Conservation (phyloP, 208 protist genomes). For the Novymonas esmeraldas region DNA sequence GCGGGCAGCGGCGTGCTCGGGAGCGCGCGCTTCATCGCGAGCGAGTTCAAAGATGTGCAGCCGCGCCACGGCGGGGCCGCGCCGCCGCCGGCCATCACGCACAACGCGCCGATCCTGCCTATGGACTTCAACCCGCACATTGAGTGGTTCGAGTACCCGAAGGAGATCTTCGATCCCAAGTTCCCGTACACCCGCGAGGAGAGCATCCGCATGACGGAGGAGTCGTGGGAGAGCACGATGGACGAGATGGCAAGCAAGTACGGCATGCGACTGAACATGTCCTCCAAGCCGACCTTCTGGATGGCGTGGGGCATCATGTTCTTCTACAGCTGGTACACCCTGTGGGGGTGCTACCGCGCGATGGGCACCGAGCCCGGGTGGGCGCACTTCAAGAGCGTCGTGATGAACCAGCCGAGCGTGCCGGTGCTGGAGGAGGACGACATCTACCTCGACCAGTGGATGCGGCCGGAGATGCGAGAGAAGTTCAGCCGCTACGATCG, state of each 20-base stretch:
- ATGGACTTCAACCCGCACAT: conserved; percentile 94
- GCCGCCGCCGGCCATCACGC: conserved; percentile 63
- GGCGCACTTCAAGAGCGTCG: conserved; percentile 75
- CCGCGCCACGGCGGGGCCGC: conserved; percentile 27
- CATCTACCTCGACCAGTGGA: conserved; percentile 91
- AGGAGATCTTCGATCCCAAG: conserved; percentile 90
- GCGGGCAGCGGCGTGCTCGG: not conserved
- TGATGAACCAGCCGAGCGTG: conserved; percentile 71
- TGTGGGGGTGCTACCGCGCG: conserved; percentile 90
- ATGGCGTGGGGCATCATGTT: conserved; percentile 84
- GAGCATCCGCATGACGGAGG: conserved; percentile 90
- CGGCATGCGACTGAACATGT: conserved; percentile 87
- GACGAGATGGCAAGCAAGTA: conserved; percentile 91
- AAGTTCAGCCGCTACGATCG: conserved; percentile 78
- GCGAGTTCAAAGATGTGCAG: conserved; percentile 60
- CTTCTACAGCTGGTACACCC: conserved; percentile 88
- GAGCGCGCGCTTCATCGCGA: conserved; percentile 38
- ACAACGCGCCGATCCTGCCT: conserved; percentile 84
- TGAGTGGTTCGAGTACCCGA: conserved; percentile 92
- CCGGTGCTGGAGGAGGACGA: conserved; percentile 89
- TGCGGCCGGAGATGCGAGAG: conserved; percentile 84
- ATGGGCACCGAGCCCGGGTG: conserved; percentile 86
- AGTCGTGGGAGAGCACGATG: conserved; percentile 89
- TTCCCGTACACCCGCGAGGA: conserved; percentile 92
- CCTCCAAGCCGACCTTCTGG: conserved; percentile 87